Percentiles rank a stretch among this genome's conserved stretches.
Conservation (phyloP, 257 asterid species). For the Linderniella brevidens region DNA sequence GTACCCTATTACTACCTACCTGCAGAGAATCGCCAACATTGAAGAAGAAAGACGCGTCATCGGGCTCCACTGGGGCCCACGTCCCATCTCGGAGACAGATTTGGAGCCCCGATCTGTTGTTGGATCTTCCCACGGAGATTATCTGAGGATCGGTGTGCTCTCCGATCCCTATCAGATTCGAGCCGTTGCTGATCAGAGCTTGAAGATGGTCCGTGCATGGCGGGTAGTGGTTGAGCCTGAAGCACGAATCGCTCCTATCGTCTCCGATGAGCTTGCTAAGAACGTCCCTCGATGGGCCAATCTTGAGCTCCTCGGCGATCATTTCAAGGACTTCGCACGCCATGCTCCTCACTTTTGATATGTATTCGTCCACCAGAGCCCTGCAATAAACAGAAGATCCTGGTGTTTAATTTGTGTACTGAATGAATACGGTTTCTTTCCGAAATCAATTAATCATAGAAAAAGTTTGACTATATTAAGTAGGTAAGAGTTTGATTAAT, state of each 20-base stretch:
- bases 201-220: conserved; percentile 19
- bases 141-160: conserved; percentile 53
- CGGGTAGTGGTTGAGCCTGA: conserved; percentile 45
- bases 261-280: conserved; percentile 23
- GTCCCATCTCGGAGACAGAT: conserved; percentile 21
- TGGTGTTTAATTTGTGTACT: not conserved
- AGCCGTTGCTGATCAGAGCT: conserved; percentile 16
- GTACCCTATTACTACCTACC: not conserved
- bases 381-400: conserved; percentile 13
- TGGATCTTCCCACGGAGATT: conserved; percentile 29
- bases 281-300: conserved; percentile 2
- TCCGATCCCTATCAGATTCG: conserved; percentile 23
- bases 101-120: conserved; percentile 29
- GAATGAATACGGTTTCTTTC: too few relatives aligned
- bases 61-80: conserved; percentile 40
- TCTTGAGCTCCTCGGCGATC: conserved; percentile 24
- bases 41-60: conserved; percentile 32
- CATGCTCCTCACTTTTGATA: conserved; percentile 15
- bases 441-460: too few relatives aligned
- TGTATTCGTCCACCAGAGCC: conserved; percentile 23
- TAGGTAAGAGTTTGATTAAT: too few relatives aligned
- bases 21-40: conserved; percentile 34
- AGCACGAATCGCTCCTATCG: conserved; percentile 22
- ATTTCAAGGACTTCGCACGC: conserved; percentile 26
- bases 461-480: too few relatives aligned